Conservation (phyloP, 192 early-diverging fungal species). For the Phycomyces nitens region DNA sequence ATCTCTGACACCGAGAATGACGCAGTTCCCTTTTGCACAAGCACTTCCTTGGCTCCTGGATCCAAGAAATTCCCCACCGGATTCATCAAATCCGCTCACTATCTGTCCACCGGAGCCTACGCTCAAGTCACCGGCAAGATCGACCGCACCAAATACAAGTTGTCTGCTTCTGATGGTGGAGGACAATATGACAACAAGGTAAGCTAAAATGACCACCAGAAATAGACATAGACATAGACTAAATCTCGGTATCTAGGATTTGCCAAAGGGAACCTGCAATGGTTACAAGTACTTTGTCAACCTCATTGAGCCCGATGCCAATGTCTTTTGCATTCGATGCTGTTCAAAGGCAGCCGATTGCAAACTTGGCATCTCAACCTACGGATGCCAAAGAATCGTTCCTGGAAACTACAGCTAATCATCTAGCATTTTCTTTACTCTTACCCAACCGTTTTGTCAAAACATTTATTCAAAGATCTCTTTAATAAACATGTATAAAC, state of each 20-base stretch:
- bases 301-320: conserved; percentile 29
- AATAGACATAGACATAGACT: not conserved
- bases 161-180: conserved; percentile 34
- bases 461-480: too few species aligned
- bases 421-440: too few species aligned
- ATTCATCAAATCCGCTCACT: conserved; percentile 46
- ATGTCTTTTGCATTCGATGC: conserved; percentile 32
- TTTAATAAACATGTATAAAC: too few species aligned
- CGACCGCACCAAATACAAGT: conserved; percentile 32
- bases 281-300: conserved; percentile 36
- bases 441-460: too few species aligned
- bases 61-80: conserved; percentile 41
- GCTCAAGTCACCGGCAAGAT: conserved; percentile 54
- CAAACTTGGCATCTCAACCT: conserved; percentile 32
- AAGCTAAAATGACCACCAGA: too few species aligned
- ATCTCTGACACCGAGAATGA: conserved; percentile 35
- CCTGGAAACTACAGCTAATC: conserved; percentile 22
- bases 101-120: conserved; percentile 22
- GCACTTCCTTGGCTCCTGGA: conserved; percentile 21
- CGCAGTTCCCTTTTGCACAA: conserved; percentile 47
- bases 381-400: conserved; percentile 39
- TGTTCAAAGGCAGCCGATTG: conserved; percentile 26
- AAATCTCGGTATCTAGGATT: conserved; percentile 7
- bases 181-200: conserved; percentile 42
- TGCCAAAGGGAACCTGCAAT: conserved; percentile 22